phyloP scores from a whole-genome alignment of 1,284 basidiomycete species.

The Albatrellus sp. region DNA sequence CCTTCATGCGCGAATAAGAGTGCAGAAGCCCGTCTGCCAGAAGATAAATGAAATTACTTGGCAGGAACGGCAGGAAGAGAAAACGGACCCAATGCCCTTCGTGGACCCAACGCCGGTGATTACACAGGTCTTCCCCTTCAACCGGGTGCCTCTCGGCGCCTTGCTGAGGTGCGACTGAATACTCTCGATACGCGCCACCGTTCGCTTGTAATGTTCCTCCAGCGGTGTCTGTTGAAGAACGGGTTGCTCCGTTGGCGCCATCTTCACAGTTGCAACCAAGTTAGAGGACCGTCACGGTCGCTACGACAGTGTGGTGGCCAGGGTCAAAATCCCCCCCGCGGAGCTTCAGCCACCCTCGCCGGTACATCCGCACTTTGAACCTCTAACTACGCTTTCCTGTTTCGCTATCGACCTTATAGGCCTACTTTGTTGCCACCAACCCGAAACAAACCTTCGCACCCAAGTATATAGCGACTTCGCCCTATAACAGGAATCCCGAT shows the following conservation, averaged over 20 bases:
- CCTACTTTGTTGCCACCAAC: too few relatives aligned
- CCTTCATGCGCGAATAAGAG: slow-evolving; percentile 76
- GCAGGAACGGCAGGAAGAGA: neutral
- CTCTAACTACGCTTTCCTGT: too few relatives aligned
- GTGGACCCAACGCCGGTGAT: slow-evolving; percentile 80
- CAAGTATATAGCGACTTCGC: too few relatives aligned
- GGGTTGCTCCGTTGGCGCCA: slow-evolving; percentile 7
- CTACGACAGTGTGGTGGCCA: too few relatives aligned
- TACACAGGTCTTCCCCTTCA: slow-evolving; percentile 79
- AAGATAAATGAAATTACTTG: slow-evolving; percentile 3
- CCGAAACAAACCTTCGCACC: too few relatives aligned
- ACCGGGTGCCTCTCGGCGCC: slow-evolving; percentile 40
- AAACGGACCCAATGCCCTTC: slow-evolving; percentile 70
- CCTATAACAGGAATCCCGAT: too few relatives aligned
- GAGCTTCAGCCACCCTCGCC: too few relatives aligned
- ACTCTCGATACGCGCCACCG: slow-evolving; percentile 49
- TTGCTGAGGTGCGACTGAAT: slow-evolving; percentile 61
- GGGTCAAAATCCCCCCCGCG: too few relatives aligned
- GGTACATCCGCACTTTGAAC: too few relatives aligned
- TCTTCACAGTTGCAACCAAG: too few relatives aligned
- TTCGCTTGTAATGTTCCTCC: slow-evolving; percentile 29
- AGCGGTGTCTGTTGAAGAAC: slow-evolving; percentile 3
- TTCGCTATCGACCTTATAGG: too few relatives aligned
- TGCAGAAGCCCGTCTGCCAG: slow-evolving; percentile 59
- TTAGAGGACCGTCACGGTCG: too few relatives aligned